Evolutionary conservation across 176 grass and related monocot genomes (phyloP), one percentile per base, ranked within the genome.

Genomic region (Raddia distichophylla): DNA sequence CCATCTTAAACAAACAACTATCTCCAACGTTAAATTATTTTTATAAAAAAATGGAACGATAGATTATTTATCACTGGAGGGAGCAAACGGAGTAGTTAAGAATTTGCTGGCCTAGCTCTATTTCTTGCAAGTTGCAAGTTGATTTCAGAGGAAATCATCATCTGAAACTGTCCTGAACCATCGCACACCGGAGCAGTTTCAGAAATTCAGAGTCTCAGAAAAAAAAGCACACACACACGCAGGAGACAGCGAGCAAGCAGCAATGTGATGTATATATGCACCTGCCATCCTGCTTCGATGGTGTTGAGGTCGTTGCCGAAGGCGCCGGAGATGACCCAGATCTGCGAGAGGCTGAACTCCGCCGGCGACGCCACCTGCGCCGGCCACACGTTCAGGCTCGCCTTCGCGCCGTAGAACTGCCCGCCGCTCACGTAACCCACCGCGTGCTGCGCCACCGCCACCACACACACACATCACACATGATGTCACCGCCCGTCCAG

Each of bases 231-330:
- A 2, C 2, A 40, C 37, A 1, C 2, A 40, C 37, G 4, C 37
- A 40, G 4, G 37, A 40, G 4, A 40, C 37, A 40, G 37, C 37
- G 37, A 40, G 37, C 4, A 40, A 40, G 27, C 27, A 27, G 27
- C 3, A n/a, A 2, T 34, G 67, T 37, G 32, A 10, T 27, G 27
- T 27, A 27, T 27, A 27, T 9, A 17, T 3, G 50, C 79, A 98
- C 95, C 96, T 98, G 96, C 96, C 96, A 98, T 5, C 90, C 96
- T 5, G 96, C 96, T 83, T 98, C 96, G 64, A 98, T 85, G 86
- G 96, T 98, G 88, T 98, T 98, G 88, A 98, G 95, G 84, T 98
- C 95, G 74, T 89, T 82, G 82, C 88, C 88, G 77, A 98, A 98
- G 75, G 90, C 79, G 74, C 93, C 93, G 19, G 96, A 92, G 78